Conservation (phyloP, 2,329 filamentous ascomycete species). For the Diplocarpon mali region DNA sequence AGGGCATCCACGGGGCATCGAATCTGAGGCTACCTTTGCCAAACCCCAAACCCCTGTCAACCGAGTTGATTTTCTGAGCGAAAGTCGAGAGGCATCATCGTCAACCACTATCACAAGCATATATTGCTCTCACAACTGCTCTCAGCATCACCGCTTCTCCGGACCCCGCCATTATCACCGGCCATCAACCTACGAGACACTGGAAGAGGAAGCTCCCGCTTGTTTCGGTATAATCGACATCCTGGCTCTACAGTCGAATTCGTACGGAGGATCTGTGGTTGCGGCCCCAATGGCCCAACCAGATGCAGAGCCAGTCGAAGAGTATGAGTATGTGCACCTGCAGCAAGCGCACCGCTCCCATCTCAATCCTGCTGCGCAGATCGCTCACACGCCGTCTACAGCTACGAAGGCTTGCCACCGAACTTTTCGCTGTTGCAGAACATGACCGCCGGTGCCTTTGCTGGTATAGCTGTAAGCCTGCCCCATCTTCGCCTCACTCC, state of each 20-base stretch:
- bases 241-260: constrained; percentile 49
- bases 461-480: constrained; percentile 41
- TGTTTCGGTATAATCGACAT: constrained; percentile 33
- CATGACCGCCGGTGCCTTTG: constrained; percentile 93
- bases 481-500: constrained; percentile 11
- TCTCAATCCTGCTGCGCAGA: constrained; percentile 1
- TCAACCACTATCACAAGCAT: background rate
- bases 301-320: constrained; percentile 50
- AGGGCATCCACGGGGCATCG: background rate
- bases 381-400: constrained; percentile 26
- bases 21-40: background rate
- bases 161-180: background rate
- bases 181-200: background rate
- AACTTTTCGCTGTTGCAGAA: constrained; percentile 92
- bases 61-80: background rate
- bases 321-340: constrained; percentile 49
- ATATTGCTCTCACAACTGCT: background rate
- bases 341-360: constrained; percentile 6
- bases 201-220: background rate
- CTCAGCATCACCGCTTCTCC: background rate
- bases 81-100: constrained; percentile 1
- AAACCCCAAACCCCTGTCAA: background rate
- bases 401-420: constrained; percentile 86
- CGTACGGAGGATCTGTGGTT: constrained; percentile 53
- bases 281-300: constrained; percentile 60